phyloP scores from a whole-genome alignment of 106 monocot species.

The Posidonia australis region DNA sequence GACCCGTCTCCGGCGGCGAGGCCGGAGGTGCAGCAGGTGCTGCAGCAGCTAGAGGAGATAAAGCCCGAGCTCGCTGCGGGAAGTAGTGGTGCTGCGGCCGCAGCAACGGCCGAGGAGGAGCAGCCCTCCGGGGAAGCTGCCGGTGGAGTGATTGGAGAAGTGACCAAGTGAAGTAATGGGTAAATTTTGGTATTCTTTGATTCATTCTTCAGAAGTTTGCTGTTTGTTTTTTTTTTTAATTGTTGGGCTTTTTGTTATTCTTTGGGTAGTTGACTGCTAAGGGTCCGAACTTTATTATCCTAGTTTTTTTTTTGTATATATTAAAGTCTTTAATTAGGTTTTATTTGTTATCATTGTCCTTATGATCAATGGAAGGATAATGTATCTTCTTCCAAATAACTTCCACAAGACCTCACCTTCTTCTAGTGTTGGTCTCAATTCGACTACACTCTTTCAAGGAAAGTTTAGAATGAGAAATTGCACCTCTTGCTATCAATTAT shows the following conservation, averaged over 20 bases:
- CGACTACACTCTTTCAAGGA: too few species aligned
- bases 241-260: not conserved
- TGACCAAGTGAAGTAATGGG: not conserved
- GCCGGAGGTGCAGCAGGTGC: conserved; percentile 58
- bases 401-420: too few species aligned
- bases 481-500: too few species aligned
- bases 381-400: too few species aligned
- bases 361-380: not conserved
- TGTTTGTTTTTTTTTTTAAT: not conserved
- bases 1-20: conserved; percentile 55
- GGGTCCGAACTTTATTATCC: too few species aligned
- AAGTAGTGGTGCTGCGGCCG: not conserved
- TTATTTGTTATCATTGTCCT: not conserved
- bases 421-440: too few species aligned
- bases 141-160: not conserved
- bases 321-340: not conserved
- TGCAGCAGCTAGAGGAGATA: conserved; percentile 69
- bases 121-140: not conserved
- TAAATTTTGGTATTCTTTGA: conserved; percentile 5
- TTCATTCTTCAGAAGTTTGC: not conserved
- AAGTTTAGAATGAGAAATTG: too few species aligned
- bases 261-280: too few species aligned
- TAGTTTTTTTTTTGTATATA: not conserved
- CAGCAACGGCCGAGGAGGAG: not conserved
- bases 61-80: conserved; percentile 35